Conservation (phyloP, 192 early-diverging fungal genomes). For the Diversispora eburnea region DNA sequence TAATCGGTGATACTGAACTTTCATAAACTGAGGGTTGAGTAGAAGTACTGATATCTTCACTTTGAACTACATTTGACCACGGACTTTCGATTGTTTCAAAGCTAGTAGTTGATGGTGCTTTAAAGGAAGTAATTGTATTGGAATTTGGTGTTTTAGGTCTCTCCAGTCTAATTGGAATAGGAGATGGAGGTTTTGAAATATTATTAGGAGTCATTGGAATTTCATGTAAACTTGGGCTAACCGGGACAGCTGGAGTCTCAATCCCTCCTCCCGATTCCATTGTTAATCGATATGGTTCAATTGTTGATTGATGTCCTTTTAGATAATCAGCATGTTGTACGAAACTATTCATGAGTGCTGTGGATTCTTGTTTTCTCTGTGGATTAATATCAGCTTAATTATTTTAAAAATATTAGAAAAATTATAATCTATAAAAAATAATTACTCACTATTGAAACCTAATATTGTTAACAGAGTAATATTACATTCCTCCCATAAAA, state of each 20-base stretch:
- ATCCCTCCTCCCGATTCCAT: no score
- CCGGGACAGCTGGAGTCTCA: not conserved
- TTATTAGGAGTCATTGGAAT: constrained; percentile 16
- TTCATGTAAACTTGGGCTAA: constrained; percentile 11
- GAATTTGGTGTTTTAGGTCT: not conserved
- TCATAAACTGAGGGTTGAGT: not conserved
- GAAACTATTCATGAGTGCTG: constrained; percentile 42
- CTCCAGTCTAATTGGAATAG: not conserved
- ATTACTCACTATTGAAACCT: not conserved
- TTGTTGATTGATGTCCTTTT: constrained; percentile 1
- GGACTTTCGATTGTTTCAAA: constrained; percentile 14
- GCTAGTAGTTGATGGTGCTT: constrained; percentile 22
- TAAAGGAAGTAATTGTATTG: not conserved
- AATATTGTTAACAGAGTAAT: no score
- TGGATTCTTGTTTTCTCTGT: constrained; percentile 48
- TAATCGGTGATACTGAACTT: not conserved
- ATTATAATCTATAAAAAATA: not conserved
- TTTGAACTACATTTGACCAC: not conserved
- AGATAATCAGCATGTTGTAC: constrained; percentile 53
- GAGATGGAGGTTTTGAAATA: not conserved
- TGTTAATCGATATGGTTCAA: no score
- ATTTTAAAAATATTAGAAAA: not conserved
- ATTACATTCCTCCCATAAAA: not conserved
- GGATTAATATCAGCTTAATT: constrained; percentile 53
- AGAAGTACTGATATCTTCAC: not conserved